Base-by-base conservation (phyloP, 441 rosid species). In the Pelargonium cotyledonis region DNA sequence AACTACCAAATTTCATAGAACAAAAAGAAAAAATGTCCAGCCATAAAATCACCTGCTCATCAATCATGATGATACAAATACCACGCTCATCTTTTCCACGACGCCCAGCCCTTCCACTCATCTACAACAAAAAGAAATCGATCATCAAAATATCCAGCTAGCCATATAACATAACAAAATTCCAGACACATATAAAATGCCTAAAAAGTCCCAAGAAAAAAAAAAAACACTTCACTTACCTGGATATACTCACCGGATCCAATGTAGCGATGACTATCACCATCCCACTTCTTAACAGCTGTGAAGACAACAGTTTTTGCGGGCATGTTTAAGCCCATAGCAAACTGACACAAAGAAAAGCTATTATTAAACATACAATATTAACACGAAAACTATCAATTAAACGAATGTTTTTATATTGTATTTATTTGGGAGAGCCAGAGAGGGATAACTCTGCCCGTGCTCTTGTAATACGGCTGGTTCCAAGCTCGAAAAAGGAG, bases 91-190 rank as follows among this genome's bases (percentile, higher is more conserved):
- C 99, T 78, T 91, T 95, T 77, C 97, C 97, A 77, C 99, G 97
- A 14, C 99, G 97, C 75, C 97, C 99, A 79, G 99, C 99, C 76
- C 97, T 85, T 78, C 99, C 97, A 69, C 99, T 91, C 99, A 95
- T 95, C 99, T 91, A 75, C 72, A 80, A 49, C 65, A 68, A 76
- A 71, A 72, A 60, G 68, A 29, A 68, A 62, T 63, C 10, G 29
- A 64, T 43, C 51, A 82, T 55, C 57, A n/a, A 19, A 43, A 65
- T 38, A 65, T 38, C 41, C 61, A 55, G 23, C 61, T 55, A 55
- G 61, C 9, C 23, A 1, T 55, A 55, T 1, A 55, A 55, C 61
- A 55, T 55, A 55, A 18, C 2, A 55, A 55, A 55, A 55, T 16
- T 55, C 10, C 61, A 55, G 10, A 7, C 61, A 55, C 61, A 18